Evolutionary conservation across 345 rosid species (phyloP).

Genomic region (Citrus hindsii): DNA sequence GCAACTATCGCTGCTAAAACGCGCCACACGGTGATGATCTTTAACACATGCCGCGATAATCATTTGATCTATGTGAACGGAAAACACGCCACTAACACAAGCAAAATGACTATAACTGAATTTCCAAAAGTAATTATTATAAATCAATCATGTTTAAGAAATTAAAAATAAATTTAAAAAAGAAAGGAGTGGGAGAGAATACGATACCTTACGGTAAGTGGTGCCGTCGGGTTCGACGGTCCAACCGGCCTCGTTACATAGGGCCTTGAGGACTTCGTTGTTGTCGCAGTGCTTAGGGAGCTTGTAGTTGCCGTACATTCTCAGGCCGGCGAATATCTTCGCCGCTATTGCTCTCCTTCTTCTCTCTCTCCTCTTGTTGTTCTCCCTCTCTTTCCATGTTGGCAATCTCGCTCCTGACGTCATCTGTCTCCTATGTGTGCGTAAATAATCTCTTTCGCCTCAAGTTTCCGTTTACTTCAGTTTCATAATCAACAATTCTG

Average conservation of each 20-base stretch:
- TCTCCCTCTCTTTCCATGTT: constrained; percentile 88
- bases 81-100: neutral
- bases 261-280: constrained; percentile 86
- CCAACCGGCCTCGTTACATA: constrained; percentile 92
- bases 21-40: neutral
- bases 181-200: no score
- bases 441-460: neutral
- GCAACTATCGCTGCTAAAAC: neutral
- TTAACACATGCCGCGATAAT: neutral
- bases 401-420: constrained; percentile 78
- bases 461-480: neutral
- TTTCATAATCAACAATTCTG: neutral
- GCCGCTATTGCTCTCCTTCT: constrained; percentile 85
- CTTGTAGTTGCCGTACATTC: constrained; percentile 79
- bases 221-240: constrained; percentile 80
- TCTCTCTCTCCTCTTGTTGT: constrained; percentile 84
- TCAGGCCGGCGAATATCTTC: constrained; percentile 76
- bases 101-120: neutral
- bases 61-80: neutral
- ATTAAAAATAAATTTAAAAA: neutral
- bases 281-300: constrained; percentile 94
- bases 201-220: constrained; percentile 74
- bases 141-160: neutral
- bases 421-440: constrained; percentile 26
- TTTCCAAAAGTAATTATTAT: neutral